phyloP scores from a whole-genome alignment of 805 yeast genomes.

The Schwanniomyces vanrijiae region DNA sequence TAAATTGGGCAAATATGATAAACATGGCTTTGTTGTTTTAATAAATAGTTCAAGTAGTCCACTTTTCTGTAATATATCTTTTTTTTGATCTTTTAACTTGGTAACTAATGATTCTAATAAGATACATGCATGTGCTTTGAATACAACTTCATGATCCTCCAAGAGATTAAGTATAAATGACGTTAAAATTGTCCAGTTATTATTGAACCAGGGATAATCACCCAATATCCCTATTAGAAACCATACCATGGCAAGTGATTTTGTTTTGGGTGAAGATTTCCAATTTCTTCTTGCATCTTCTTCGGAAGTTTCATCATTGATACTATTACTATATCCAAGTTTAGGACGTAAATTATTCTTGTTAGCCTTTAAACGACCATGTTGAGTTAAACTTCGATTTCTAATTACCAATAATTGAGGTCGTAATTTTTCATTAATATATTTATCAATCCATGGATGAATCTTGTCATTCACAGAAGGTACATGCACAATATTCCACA shows the following conservation, averaged over 20 bases:
- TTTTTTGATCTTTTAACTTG: neutral
- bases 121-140: slow-evolving; percentile 25
- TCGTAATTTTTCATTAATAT: neutral
- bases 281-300: slow-evolving; percentile 26
- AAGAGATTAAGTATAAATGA: slow-evolving; percentile 34
- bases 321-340: slow-evolving; percentile 19
- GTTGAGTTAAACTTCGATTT: neutral
- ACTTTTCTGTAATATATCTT: slow-evolving; percentile 14
- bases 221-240: slow-evolving; percentile 14
- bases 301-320: slow-evolving; percentile 15
- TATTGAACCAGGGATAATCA: slow-evolving; percentile 7
- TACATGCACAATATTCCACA: neutral
- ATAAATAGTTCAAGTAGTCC: slow-evolving; percentile 27
- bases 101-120: slow-evolving; percentile 16
- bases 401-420: neutral
- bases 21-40: slow-evolving; percentile 22
- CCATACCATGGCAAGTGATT: slow-evolving; percentile 26
- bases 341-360: slow-evolving; percentile 14
- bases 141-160: slow-evolving; percentile 30
- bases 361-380: slow-evolving; percentile 4
- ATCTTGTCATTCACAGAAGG: neutral
- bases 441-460: neutral
- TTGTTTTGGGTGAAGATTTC: slow-evolving; percentile 23
- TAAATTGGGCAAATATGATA: slow-evolving; percentile 27
- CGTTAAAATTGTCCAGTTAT: slow-evolving; percentile 25